Percentiles rank a stretch among this genome's conserved stretches.
phyloP scores from a whole-genome alignment of 768 basidiomycete genomes.

The Tephrocybe sp. region DNA sequence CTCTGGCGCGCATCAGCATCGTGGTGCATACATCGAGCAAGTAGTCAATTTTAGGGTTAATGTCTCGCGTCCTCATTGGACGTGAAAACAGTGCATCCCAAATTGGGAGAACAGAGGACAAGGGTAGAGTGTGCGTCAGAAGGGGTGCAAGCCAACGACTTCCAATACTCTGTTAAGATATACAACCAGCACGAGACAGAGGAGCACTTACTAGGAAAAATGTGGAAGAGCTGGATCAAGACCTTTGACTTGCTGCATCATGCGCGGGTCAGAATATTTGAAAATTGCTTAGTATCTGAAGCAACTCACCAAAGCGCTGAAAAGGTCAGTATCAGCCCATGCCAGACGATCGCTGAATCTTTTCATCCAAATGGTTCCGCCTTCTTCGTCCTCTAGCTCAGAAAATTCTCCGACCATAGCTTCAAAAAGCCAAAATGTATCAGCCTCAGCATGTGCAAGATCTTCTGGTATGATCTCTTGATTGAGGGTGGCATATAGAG shows the following conservation, averaged over 20 bases:
- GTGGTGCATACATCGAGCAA: conserved; percentile 71
- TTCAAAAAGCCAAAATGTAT: conserved; percentile 83
- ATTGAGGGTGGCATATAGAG: conserved; percentile 60
- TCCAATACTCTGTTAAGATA: conserved; percentile 5
- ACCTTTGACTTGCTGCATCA: conserved; percentile 54
- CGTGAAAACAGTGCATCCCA: conserved; percentile 77
- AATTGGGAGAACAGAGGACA: conserved; percentile 53
- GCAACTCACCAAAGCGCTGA: conserved; percentile 52
- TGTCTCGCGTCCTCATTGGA: conserved; percentile 52
- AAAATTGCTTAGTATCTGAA: neutral
- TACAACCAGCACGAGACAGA: neutral
- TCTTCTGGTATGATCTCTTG: conserved; percentile 65
- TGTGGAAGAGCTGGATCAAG: conserved; percentile 73
- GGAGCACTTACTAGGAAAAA: conserved; percentile 69
- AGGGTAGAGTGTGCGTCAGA: conserved; percentile 71
- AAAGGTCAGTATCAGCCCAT: conserved; percentile 67
- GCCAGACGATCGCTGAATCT: conserved; percentile 58
- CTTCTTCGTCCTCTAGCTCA: conserved; percentile 72
- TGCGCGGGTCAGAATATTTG: no score
- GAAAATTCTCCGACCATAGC: conserved; percentile 70
- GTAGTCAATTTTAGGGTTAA: conserved; percentile 62
- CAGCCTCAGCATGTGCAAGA: conserved; percentile 70
- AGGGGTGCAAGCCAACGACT: conserved; percentile 79
- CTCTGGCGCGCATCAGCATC: conserved; percentile 62
- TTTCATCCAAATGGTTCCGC: conserved; percentile 60